Evolutionary conservation across 805 yeast genomes (phyloP).

Genomic region (Gaillardinia entomophila): DNA sequence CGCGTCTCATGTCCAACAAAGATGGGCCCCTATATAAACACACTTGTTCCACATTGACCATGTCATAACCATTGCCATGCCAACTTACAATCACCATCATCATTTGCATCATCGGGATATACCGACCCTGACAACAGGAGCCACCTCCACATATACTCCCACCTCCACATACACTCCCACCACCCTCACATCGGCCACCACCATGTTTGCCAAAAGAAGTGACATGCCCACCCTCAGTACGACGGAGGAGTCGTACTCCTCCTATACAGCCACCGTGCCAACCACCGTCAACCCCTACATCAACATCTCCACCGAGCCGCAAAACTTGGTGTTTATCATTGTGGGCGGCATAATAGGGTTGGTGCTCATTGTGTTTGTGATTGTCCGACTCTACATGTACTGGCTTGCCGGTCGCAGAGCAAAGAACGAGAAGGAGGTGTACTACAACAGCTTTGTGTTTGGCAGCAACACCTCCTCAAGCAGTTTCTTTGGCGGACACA

Average conservation of each 20-base stretch:
- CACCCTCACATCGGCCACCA: conserved; percentile 13
- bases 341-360: conserved; percentile 30
- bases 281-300: conserved; percentile 6
- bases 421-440: conserved; percentile 26
- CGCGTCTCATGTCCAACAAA: too few species aligned
- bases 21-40: too few species aligned
- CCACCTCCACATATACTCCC: conserved; percentile 1
- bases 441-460: conserved; percentile 11
- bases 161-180: conserved; percentile 3
- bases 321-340: conserved; percentile 38
- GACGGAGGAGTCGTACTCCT: not conserved
- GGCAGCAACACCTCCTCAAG: conserved; percentile 5
- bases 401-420: conserved; percentile 9
- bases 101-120: not conserved
- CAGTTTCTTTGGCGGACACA: conserved; percentile 5
- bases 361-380: conserved; percentile 10
- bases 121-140: not conserved
- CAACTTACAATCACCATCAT: not conserved
- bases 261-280: not conserved
- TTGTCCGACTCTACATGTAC: conserved; percentile 15
- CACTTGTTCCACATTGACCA: too few species aligned
- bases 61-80: conserved; percentile 1
- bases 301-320: conserved; percentile 14
- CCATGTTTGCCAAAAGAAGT: conserved; percentile 5
- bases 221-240: conserved; percentile 7